These are phyloP conservation scores for Aureobasidium mangrovei DNA, from an alignment of 2,329 filamentous ascomycete species.

Conservation along the genomic window DNA sequence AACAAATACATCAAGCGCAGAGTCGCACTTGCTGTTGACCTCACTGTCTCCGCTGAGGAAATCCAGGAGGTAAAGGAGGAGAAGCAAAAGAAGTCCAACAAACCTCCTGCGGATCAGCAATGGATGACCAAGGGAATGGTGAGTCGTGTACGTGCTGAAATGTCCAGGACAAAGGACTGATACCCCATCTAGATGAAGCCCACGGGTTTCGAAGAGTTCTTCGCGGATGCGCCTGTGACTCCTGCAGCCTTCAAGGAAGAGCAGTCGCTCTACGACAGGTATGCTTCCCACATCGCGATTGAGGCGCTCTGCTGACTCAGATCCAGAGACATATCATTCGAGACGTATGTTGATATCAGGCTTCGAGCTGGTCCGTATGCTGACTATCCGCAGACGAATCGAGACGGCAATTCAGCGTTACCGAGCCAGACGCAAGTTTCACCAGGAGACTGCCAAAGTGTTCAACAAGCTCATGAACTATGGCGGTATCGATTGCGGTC, in stretches of 20 bases:
- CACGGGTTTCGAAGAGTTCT: conserved; percentile 56
- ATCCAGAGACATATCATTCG: conserved; percentile 2
- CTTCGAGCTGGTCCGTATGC: not conserved
- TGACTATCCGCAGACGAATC: conserved; percentile 54
- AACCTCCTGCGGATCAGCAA: conserved; percentile 19
- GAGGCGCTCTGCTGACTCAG: not conserved
- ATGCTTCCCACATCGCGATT: conserved; percentile 16
- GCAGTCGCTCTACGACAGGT: conserved; percentile 55
- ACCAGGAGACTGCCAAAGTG: conserved; percentile 50
- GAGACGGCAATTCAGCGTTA: conserved; percentile 79
- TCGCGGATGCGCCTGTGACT: conserved; percentile 69
- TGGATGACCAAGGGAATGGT: conserved; percentile 35
- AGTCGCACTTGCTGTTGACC: conserved; percentile 26
- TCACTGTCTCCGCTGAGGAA: conserved; percentile 19
- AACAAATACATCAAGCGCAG: conserved; percentile 36
- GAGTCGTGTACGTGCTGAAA: not conserved
- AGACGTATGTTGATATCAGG: not conserved
- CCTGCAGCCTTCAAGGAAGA: conserved; percentile 60
- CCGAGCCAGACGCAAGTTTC: conserved; percentile 65
- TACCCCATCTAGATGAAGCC: conserved; percentile 23
- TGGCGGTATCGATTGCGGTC: conserved; percentile 63
- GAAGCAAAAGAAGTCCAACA: conserved; percentile 25
- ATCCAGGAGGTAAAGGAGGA: conserved; percentile 16
- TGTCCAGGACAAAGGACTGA: not conserved
- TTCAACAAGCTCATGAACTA: conserved; percentile 77